phyloP scores from a whole-genome alignment of 306 rosid species.

The Dalbergia cultrata region DNA sequence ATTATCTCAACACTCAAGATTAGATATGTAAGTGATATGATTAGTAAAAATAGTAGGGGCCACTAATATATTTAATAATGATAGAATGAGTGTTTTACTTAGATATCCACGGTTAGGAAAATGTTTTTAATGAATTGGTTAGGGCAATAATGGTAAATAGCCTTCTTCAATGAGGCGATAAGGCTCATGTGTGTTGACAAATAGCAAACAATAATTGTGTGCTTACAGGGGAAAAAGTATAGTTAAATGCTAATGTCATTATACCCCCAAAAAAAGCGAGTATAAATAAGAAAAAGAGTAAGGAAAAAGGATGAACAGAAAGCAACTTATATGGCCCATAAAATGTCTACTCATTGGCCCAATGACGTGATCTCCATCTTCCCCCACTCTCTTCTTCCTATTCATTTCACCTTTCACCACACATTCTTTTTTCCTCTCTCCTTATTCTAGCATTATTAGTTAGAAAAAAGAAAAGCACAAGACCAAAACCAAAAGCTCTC shows the following conservation, averaged over 20 bases:
- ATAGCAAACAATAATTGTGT: slow-evolving; percentile 63
- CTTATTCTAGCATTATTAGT: slow-evolving; percentile 42
- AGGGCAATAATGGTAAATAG: slow-evolving; percentile 47
- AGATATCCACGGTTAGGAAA: too few relatives aligned
- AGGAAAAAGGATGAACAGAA: slow-evolving; percentile 64
- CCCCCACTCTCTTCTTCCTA: slow-evolving; percentile 59
- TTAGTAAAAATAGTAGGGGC: too few relatives aligned
- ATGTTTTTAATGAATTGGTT: slow-evolving; percentile 12
- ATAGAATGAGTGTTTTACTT: too few relatives aligned
- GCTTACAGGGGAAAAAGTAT: slow-evolving; percentile 29
- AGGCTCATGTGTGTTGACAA: slow-evolving; percentile 52
- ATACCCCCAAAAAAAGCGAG: neutral
- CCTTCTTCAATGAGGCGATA: slow-evolving; percentile 42
- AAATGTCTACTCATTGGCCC: slow-evolving; percentile 84
- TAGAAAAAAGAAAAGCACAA: slow-evolving; percentile 37
- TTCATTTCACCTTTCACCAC: slow-evolving; percentile 76
- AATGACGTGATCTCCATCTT: slow-evolving; percentile 75
- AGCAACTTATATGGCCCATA: slow-evolving; percentile 80
- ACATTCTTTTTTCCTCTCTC: neutral
- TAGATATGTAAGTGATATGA: too few relatives aligned
- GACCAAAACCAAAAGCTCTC: slow-evolving; percentile 38
- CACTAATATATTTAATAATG: too few relatives aligned
- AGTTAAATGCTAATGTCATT: slow-evolving; percentile 43
- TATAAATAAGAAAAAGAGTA: slow-evolving; percentile 45
- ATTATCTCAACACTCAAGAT: too few relatives aligned